Evolutionary conservation across 129 eudicot species (phyloP), one percentile per base, ranked within the genome.

Genomic region (Flaveria brownii): DNA sequence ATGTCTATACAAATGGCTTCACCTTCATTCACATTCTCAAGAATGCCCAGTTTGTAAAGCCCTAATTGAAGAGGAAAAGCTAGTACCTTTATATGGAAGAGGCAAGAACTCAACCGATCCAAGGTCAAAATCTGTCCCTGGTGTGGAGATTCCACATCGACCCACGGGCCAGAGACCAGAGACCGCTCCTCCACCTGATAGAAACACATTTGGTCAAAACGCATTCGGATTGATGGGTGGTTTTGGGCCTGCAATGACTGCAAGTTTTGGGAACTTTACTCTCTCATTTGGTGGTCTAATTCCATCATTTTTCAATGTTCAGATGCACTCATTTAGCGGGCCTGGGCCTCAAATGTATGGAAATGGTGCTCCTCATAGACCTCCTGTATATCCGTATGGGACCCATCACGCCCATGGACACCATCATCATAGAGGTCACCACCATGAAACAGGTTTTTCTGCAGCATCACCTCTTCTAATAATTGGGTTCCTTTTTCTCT

Each of bases 31-130:
- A 4, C 93, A 76, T 14, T 88, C 84, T 11, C 90, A 86, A 25
- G 97, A 91, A 81, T 91, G 97, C 72, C 96, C 97, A 0, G 94
- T 91, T 72, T 91, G 97, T 78, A 91, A 91, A 82, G 97, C 96
- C 46, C 74, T 87, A 36, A 81, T 91, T 13, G 89, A 87, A 70
- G 92, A 91, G 76, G 82, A 87, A 56, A 89, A 87, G 68, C 55
- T 91, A 36, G 97, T 91, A 49, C 97, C 97, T 9, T 52, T 91
- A 69, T 91, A 91, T 36, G 97, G 97, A 5, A 78, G 97, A 23
- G 97, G 97, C 17, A 91, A 88, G 82, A 88, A 60, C 65, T 85
- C 95, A 39, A 85, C 92, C 1, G 97, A 91, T 68, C 97, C 97
- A 13, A 79, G 97, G 59, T 80, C 94, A 30, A 88, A 86, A 52